These are phyloP conservation scores for Clonostachys solani DNA, from an alignment of 2,329 filamentous ascomycete species.

Conservation along the genomic window DNA sequence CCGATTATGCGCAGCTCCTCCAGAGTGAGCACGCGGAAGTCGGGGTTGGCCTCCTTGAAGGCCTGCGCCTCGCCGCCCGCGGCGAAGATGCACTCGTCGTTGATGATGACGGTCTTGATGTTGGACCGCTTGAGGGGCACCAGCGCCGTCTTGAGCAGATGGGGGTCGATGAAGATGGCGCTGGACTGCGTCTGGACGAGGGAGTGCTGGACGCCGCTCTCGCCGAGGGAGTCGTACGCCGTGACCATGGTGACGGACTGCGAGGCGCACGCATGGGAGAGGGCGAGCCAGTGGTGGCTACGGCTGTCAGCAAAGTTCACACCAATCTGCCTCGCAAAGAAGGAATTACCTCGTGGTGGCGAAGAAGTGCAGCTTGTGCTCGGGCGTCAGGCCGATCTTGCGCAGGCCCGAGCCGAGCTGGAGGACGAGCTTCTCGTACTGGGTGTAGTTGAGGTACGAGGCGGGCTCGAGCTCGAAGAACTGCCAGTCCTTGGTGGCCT, in stretches of 20 bases:
- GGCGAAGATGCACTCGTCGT: conserved; percentile 49
- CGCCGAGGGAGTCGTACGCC: conserved; percentile 88
- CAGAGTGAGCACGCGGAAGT: conserved; percentile 49
- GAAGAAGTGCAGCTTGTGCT: conserved; percentile 74
- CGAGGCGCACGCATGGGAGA: conserved; percentile 72
- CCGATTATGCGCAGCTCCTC: conserved; percentile 52
- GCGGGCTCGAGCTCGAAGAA: conserved; percentile 82
- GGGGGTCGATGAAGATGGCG: conserved; percentile 83
- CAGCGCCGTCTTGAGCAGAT: conserved; percentile 60
- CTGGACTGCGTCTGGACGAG: conserved; percentile 75
- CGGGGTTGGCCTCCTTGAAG: conserved; percentile 52
- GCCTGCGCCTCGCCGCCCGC: conserved; percentile 46
- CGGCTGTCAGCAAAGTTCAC: not conserved
- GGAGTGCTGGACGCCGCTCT: conserved; percentile 80
- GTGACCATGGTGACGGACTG: conserved; percentile 92
- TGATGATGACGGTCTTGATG: conserved; percentile 60
- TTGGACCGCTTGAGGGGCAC: conserved; percentile 51
- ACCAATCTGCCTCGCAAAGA: not conserved
- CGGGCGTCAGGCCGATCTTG: conserved; percentile 64
- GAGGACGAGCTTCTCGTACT: conserved; percentile 69
- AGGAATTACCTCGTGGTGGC: conserved; percentile 67
- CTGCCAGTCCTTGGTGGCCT: conserved; percentile 88
- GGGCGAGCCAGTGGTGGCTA: conserved; percentile 78
- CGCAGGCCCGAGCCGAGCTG: conserved; percentile 70
- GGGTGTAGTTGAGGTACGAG: conserved; percentile 71